phyloP scores from a whole-genome alignment of 495 filamentous ascomycete species.

The Lasiosphaeris hirsuta region DNA sequence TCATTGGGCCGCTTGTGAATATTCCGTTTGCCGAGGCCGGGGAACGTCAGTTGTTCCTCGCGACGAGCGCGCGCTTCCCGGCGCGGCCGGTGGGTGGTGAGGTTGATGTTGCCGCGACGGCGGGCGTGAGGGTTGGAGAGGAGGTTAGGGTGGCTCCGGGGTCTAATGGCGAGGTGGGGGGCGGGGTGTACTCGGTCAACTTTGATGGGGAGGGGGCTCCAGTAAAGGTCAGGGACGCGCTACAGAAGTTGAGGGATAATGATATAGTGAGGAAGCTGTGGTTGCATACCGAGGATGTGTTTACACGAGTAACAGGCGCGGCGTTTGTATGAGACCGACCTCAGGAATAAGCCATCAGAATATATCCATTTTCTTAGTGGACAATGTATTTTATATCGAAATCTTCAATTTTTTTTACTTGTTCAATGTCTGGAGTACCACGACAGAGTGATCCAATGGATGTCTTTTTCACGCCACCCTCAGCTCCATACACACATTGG shows the following conservation, averaged over 20 bases:
- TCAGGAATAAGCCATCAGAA: too few species aligned
- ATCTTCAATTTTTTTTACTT: too few species aligned
- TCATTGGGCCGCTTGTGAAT: conserved; percentile 15
- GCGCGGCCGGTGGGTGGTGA: conserved; percentile 15
- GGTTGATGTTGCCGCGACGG: conserved; percentile 4
- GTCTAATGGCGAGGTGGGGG: conserved; percentile 43
- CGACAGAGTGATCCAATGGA: too few species aligned
- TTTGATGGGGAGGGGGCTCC: conserved; percentile 39
- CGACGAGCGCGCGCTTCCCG: conserved; percentile 51
- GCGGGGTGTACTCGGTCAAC: conserved; percentile 52
- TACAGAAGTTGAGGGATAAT: conserved; percentile 38
- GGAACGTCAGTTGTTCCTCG: conserved; percentile 52
- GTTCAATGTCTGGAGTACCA: too few species aligned
- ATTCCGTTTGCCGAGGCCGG: conserved; percentile 44
- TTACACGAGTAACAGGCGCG: conserved; percentile 34
- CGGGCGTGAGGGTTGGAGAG: conserved; percentile 27
- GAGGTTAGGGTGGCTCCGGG: conserved; percentile 37
- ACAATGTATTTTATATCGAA: too few species aligned
- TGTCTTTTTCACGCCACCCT: too few species aligned
- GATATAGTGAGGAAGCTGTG: conserved; percentile 45
- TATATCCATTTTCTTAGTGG: too few species aligned
- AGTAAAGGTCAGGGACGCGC: conserved; percentile 30
- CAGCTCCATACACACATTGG: too few species aligned
- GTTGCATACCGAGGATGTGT: conserved; percentile 49
- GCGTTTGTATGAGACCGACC: conserved; percentile 11